phyloP scores from a whole-genome alignment of 2,329 filamentous ascomycete species.

The Neocatenulostroma microsporum region DNA sequence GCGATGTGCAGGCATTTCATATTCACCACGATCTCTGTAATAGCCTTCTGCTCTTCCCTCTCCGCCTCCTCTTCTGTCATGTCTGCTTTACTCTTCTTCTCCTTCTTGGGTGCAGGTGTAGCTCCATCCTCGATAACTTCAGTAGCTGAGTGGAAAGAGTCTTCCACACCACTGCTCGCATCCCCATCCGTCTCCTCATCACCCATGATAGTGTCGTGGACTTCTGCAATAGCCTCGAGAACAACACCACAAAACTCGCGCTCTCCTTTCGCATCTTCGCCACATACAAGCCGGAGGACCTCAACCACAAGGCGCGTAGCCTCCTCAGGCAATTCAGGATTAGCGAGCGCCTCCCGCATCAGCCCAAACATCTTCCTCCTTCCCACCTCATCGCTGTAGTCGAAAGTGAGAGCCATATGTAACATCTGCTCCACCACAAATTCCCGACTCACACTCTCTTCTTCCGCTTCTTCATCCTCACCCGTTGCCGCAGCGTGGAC shows the following conservation, averaged over 20 bases:
- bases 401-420: slow-evolving; percentile 81
- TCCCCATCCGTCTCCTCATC: slow-evolving; percentile 51
- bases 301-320: slow-evolving; percentile 82
- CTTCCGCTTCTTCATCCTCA: slow-evolving; percentile 56
- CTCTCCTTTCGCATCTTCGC: slow-evolving; percentile 63
- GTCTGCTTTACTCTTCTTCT: slow-evolving; percentile 38
- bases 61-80: slow-evolving; percentile 53
- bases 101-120: slow-evolving; percentile 29
- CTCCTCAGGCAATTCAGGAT: slow-evolving; percentile 83
- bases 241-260: slow-evolving; percentile 78
- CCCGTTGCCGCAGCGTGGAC: slow-evolving; percentile 47
- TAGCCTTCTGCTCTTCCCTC: slow-evolving; percentile 60
- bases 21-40: slow-evolving; percentile 90
- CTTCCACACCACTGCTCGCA: slow-evolving; percentile 43
- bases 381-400: slow-evolving; percentile 94
- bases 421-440: slow-evolving; percentile 94
- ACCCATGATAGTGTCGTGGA: slow-evolving; percentile 85
- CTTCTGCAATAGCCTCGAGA: slow-evolving; percentile 88
- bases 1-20: slow-evolving; percentile 98
- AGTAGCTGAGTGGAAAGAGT: slow-evolving; percentile 88
- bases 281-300: slow-evolving; percentile 74
- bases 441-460: slow-evolving; percentile 81
- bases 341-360: slow-evolving; percentile 77
- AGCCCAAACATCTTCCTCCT: slow-evolving; percentile 92
- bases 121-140: slow-evolving; percentile 70